Base-by-base conservation (phyloP, 306 rosid genomes). In the Malus asiatica region DNA sequence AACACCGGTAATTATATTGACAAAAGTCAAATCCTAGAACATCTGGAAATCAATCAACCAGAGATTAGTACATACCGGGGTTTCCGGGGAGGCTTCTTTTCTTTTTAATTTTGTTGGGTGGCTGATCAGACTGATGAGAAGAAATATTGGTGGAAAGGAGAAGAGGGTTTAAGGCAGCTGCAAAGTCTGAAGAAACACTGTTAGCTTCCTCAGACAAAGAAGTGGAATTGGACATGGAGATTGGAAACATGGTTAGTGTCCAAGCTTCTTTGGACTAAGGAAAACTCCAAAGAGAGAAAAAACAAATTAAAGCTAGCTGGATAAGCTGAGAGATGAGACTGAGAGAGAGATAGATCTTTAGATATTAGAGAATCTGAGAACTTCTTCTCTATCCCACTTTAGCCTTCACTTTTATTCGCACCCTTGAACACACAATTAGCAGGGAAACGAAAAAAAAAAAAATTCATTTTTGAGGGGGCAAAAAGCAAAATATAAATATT, bases 1-100 rank as follows among this genome's bases (percentile, higher is more conserved):
- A 51, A 51, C 55, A 51, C 55, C 3, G 20, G 55, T 51, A 51
- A 51, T 15, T 15, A 15, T 18, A 51, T 51, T 3, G 55, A 51
- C 55, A 51, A 51, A 15, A 15, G 20, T 51, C 55, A 51, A 16
- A 51, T 51, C 55, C 55, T 51, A 5, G 55, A 51, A 51, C 19
- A 15, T 18, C 55, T 51, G 55, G 55, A 15, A 15, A 51, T 51
- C 20, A 51, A 51, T 15, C 20, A 51, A 16, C 20, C 55, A 51
- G 20, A 51, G 8, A 35, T 20, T 44, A 72, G 23, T 72, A 16
- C 29, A 11, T 80, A 91, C 98, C 98, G 65, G 98, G 98, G 63
- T 93, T 89, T 64, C 98, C 98, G 14, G 98, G 98, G 68, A 89
- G 92, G 83, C 79, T 93, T 84, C 98, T 87, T 73, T 93, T 93